phyloP scores from a whole-genome alignment of 495 filamentous ascomycete genomes.

The Tuber melanosporum region DNA sequence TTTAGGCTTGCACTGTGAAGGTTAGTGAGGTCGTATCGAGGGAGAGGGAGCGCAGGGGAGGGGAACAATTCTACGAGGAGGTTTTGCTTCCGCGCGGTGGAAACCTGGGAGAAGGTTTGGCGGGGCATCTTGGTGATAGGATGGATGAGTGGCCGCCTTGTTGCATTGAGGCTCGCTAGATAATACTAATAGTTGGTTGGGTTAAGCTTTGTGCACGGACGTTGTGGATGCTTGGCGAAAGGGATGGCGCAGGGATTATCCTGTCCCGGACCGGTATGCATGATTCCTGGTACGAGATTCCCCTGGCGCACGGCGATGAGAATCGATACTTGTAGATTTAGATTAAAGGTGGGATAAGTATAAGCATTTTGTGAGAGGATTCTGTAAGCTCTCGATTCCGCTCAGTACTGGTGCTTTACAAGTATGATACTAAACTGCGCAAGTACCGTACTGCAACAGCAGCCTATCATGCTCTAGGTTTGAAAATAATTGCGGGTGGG shows the following conservation, averaged over 20 bases:
- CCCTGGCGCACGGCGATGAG: not conserved
- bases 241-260: not conserved
- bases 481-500: too few relatives aligned
- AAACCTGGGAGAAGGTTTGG: slow-evolving; percentile 19
- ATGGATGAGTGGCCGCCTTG: not conserved
- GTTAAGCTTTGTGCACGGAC: slow-evolving; percentile 1
- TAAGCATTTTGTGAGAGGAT: not conserved
- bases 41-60: slow-evolving; percentile 5
- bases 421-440: too few relatives aligned
- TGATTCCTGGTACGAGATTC: not conserved
- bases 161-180: not conserved
- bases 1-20: slow-evolving; percentile 68
- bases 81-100: slow-evolving; percentile 49
- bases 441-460: too few relatives aligned
- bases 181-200: not conserved
- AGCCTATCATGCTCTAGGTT: too few relatives aligned
- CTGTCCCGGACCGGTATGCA: not conserved
- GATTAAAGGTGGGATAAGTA: not conserved
- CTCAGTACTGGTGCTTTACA: too few relatives aligned
- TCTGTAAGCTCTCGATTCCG: too few relatives aligned
- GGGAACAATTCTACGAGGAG: slow-evolving; percentile 71
- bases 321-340: not conserved
- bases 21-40: not conserved
- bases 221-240: not conserved
- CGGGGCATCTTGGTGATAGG: slow-evolving; percentile 16